Base-by-base conservation (phyloP, 352 stramenopile species). In the Globisporangium orthogonon region DNA sequence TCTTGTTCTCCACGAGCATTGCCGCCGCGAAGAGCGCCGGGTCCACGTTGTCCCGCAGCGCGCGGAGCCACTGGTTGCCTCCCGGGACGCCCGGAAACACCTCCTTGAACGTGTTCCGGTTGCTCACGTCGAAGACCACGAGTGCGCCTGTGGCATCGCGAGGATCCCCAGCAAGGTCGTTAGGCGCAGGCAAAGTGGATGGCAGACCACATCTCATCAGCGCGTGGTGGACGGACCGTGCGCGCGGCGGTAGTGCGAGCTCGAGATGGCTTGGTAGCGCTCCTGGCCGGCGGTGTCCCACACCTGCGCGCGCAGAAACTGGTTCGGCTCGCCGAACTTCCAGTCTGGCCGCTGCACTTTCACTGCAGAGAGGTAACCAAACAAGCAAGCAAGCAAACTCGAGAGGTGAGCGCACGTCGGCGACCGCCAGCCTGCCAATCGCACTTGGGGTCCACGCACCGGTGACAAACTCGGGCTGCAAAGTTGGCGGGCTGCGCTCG, bases 1-100 rank as follows among this genome's bases (percentile, higher is more conserved):
- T 74, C 59, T 90, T 90, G 69, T 90, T 90, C 60, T 86, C 77
- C 35, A 90, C 75, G 28, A 90, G 73, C 77, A 88, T 86, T 28
- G 73, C 74, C 1, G 67, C 79, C 0, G 73, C 75, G 10, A 90
- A 59, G 15, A 88, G 56, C 18, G 61, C 48, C 17, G 65, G 77
- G 40, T 90, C 80, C 9, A 64, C 71, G 53, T 83, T 85, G 29
- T 90, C 71, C 57, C 83, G 87, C 28, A 90, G 69, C 13, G 78
- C 68, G 29, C 67, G 71, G 1, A 90, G 62, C 77, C 80, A 90
- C 45, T 80, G 77, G 54, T 80, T 75, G 0, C 73, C 70, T 40
- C 67, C 69, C 15, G 66, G 62, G 1, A 80, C 57, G 23, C 77
- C 73, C 1, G 71, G 73, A 35, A 71, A 86, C 3, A 87, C 70